Base-by-base conservation (phyloP, 371 early-diverging fungal genomes). In the Mortierella sp. region DNA sequence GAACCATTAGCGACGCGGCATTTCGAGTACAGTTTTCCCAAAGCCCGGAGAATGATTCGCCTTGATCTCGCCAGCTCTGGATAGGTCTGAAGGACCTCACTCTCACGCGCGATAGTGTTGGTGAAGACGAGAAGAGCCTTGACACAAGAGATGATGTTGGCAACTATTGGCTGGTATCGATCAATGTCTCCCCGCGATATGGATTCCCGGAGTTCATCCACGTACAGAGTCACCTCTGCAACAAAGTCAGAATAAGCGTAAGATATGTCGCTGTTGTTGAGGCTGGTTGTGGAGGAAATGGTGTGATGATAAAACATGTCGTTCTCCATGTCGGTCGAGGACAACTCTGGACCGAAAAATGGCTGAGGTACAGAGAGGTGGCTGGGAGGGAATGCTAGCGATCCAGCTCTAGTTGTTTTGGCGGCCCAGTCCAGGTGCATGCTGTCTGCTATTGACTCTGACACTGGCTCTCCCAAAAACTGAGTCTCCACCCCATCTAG, bases 401-500 rank as follows among this genome's bases (percentile, higher is more conserved):
- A 66, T 14, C 72, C 62, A 7, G 60, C 65, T 31, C 66, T 43
- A 19, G 51, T 61, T 31, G 66, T 43, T n/a, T 14, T 61, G 14
- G 21, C 39, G 23, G 43, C 30, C 57, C 61, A 56, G 27, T 56
- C 56, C 50, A 44, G 21, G 14, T 60, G 68, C 30, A 51, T 61
- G 52, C 42, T 56, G 51, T 61, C 61, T 43, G 52, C 46, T 52
- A 56, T 32, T 44, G 57, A 47, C 42, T 60, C 56, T 41, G 52
- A 31, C 42, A 62, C 55, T 2, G 72, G 72, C 27, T 72, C 72
- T 23, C 73, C 73, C 47, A 73, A 43, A 52, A 67, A 73, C 51
- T 73, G 73, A 17, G 55, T 67, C 49, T 73, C 73, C 11, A 73
- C 73, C 15, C 68, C 68, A 50, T 73, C 73, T 34, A 73, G 48